phyloP scores from a whole-genome alignment of 495 filamentous ascomycete species.

The Aspergillus bertholletiae region DNA sequence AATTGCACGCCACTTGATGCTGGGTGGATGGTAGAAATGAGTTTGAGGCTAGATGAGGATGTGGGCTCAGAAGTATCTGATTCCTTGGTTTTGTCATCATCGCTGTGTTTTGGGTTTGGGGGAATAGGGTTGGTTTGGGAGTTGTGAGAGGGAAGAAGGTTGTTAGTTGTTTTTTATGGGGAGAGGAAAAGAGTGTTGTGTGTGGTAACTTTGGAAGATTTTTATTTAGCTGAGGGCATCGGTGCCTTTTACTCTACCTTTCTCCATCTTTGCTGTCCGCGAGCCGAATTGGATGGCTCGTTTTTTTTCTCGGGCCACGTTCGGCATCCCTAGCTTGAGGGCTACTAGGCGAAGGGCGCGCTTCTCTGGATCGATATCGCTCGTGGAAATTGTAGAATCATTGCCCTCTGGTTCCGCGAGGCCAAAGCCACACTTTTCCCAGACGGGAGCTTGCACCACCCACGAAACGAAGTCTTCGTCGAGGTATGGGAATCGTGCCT shows the following conservation, averaged over 20 bases:
- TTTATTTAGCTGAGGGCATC: conserved; percentile 36
- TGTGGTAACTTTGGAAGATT: not conserved
- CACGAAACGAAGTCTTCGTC: conserved; percentile 83
- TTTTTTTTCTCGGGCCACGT: conserved; percentile 82
- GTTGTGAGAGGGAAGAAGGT: not conserved
- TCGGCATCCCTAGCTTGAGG: conserved; percentile 63
- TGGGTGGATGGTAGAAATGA: conserved; percentile 2
- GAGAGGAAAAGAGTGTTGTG: conserved; percentile 4
- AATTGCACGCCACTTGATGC: conserved; percentile 1
- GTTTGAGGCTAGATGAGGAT: not conserved
- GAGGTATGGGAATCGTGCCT: conserved; percentile 87
- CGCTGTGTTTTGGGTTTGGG: conserved; percentile 28
- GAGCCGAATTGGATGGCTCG: conserved; percentile 88
- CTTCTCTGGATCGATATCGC: conserved; percentile 70
- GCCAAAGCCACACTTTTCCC: conserved; percentile 82
- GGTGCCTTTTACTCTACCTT: conserved; percentile 69
- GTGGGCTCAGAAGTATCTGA: conserved; percentile 51
- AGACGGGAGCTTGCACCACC: conserved; percentile 68
- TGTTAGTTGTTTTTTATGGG: no score
- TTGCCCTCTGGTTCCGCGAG: conserved; percentile 12
- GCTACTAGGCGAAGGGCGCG: conserved; percentile 77
- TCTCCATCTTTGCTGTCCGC: conserved; percentile 82
- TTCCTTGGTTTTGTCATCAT: conserved; percentile 47
- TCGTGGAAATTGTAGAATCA: not conserved
- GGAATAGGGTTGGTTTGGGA: not conserved